Conservation (phyloP, 768 basidiomycete species). For the Termitomyces bulborhizus region DNA sequence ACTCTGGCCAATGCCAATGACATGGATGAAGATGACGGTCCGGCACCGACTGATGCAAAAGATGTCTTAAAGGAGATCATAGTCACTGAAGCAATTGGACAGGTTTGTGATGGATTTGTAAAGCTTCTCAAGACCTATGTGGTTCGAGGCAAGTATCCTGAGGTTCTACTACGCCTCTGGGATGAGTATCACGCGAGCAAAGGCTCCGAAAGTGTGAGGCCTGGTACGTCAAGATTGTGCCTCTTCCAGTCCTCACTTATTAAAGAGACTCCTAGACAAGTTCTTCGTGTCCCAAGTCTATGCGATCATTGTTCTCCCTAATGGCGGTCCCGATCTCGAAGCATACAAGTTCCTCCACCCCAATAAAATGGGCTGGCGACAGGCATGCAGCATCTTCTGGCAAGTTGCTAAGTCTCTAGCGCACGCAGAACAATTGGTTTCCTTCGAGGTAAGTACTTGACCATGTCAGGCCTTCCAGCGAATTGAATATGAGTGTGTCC, state of each 20-base stretch:
- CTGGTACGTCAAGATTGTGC: slow-evolving; percentile 42
- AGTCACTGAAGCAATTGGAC: slow-evolving; percentile 72
- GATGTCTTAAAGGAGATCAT: slow-evolving; percentile 79
- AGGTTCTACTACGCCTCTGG: slow-evolving; percentile 75
- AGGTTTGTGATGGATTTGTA: slow-evolving; percentile 73
- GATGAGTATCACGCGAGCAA: slow-evolving; percentile 73
- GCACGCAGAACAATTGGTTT: slow-evolving; percentile 70
- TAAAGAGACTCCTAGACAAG: slow-evolving; percentile 41
- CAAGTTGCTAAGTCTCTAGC: slow-evolving; percentile 77
- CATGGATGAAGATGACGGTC: slow-evolving; percentile 43
- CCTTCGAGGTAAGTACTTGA: slow-evolving; percentile 71
- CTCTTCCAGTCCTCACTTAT: background rate
- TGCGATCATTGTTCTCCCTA: slow-evolving; percentile 83
- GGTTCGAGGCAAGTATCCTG: slow-evolving; percentile 82
- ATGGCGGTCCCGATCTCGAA: slow-evolving; percentile 90
- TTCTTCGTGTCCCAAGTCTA: slow-evolving; percentile 78
- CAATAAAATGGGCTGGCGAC: slow-evolving; percentile 66
- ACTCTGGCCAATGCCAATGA: slow-evolving; percentile 5
- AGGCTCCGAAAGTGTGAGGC: slow-evolving; percentile 80
- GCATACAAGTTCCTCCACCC: slow-evolving; percentile 61
- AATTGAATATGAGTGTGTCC: background rate
- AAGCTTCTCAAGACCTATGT: slow-evolving; percentile 78
- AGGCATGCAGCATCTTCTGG: slow-evolving; percentile 88
- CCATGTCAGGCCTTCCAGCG: background rate
- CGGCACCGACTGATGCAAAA: slow-evolving; percentile 64